Conservation (phyloP, 208 protist species). For the Leptomonas seymouri region DNA sequence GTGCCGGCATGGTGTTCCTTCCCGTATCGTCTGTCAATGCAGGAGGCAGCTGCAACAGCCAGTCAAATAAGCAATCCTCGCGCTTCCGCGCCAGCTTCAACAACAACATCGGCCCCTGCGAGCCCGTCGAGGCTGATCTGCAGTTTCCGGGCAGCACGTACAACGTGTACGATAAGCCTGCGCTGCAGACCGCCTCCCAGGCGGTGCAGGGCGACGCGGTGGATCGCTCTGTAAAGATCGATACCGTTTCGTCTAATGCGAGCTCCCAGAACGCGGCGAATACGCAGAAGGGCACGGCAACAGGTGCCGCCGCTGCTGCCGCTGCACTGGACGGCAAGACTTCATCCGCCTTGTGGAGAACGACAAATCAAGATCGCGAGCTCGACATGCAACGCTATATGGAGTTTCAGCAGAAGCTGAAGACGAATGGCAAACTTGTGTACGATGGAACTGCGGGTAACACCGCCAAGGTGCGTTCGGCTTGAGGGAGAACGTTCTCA, state of each 20-base stretch:
- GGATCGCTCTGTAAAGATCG: slow-evolving; percentile 17
- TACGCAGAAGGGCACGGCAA: neutral
- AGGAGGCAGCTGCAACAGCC: neutral
- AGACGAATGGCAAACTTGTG: slow-evolving; percentile 57
- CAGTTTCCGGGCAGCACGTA: slow-evolving; percentile 85
- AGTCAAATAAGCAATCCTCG: slow-evolving; percentile 15
- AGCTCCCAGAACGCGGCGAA: slow-evolving; percentile 28
- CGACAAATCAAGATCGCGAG: slow-evolving; percentile 80
- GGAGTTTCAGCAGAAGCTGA: slow-evolving; percentile 73
- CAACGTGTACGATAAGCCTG: slow-evolving; percentile 60
- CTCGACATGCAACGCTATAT: slow-evolving; percentile 74
- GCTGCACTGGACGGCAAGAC: slow-evolving; percentile 37
- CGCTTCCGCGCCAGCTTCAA: slow-evolving; percentile 51
- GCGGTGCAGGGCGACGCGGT: slow-evolving; percentile 12
- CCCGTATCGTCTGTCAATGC: slow-evolving; percentile 36
- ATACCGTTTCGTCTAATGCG: slow-evolving; percentile 25
- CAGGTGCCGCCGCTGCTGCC: slow-evolving; percentile 9
- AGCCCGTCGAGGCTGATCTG: slow-evolving; percentile 47
- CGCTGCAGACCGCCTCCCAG: neutral
- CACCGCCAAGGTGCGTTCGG: slow-evolving; percentile 20
- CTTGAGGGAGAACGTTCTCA: slow-evolving; percentile 1
- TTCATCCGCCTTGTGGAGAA: slow-evolving; percentile 76
- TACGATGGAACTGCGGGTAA: slow-evolving; percentile 53
- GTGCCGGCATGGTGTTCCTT: slow-evolving; percentile 75
- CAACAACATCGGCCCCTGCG: slow-evolving; percentile 55